Evolutionary conservation across 192 early-diverging fungal genomes (phyloP), one percentile per base, ranked within the genome.

Genomic region (Mortierella alpina): DNA sequence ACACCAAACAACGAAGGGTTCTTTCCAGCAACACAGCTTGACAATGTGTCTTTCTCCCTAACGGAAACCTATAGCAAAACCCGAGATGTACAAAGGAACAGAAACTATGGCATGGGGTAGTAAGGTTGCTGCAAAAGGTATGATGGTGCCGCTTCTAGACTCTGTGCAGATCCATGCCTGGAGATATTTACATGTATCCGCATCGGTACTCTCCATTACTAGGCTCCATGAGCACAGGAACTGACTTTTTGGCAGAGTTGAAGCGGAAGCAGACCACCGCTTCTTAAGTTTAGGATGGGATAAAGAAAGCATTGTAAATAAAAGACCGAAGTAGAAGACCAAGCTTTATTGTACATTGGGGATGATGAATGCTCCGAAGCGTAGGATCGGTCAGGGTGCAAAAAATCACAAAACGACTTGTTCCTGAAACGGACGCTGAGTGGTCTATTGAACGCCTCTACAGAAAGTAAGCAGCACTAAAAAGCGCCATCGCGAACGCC

Each of bases 1-100:
- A 59, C 17, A 41, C 7, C 4, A 59, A 15, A 50, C 31, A 44
- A 7, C 48, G 65, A 54, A 67, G 17, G 14, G 31, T 59, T 45
- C 6, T 20, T 5, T 42, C 6, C 2, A n/a, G 5, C 11, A 57
- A 18, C 56, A 40, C n/a, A 39, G 44, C 41, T 53, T 54, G 20
- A 11, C 52, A 9, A 31, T 39, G 7, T 44, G 51, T 50, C 45
- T 53, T 9, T 20, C 17, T 59, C 23, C 59, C 39, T 23, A 22
- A 15, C n/a, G 6, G 0, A 22, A 48, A 7, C 11, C 15, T 18
- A 39, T 52, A 79, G 76, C 58, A 49, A 79, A 79, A 66, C 15
- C 76, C 18, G 69, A 79, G 51, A 71, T 79, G 63, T 79, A 79
- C 76, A 79, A 79, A 39, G 69, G 76, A 41, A 10, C 68, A 18